Evolutionary conservation across 2,329 filamentous ascomycete genomes (phyloP).

Genomic region (Sclerotiophoma versabilis): DNA sequence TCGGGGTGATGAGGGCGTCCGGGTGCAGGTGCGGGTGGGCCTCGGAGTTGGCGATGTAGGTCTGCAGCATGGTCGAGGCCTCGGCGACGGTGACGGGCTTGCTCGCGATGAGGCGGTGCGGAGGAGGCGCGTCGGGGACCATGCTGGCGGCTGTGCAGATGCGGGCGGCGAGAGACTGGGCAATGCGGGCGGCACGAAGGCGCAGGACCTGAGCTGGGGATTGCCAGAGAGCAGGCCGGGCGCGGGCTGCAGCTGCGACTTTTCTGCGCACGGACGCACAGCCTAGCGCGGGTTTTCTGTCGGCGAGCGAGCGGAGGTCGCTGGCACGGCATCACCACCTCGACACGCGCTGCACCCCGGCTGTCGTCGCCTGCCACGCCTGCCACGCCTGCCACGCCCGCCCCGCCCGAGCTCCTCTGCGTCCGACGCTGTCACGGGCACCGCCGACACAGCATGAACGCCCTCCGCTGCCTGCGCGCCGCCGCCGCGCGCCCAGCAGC

Average conservation of each 20-base stretch:
- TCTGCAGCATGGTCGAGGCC: slow-evolving; percentile 48
- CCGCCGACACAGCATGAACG: slow-evolving; percentile 39
- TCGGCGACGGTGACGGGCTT: slow-evolving; percentile 39
- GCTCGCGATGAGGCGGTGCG: slow-evolving; percentile 43
- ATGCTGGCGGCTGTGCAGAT: slow-evolving; percentile 29
- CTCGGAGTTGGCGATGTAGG: slow-evolving; percentile 52
- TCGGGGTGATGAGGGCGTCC: slow-evolving; percentile 54
- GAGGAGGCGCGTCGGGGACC: slow-evolving; percentile 47
- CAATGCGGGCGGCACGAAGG: too few species aligned
- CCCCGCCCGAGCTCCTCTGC: too few species aligned
- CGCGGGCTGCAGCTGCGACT: slow-evolving; percentile 16
- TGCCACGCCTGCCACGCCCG: too few species aligned
- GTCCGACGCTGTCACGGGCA: background rate
- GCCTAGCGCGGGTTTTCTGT: slow-evolving; percentile 18
- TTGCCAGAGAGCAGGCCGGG: too few species aligned
- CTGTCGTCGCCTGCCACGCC: background rate
- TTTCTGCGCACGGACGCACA: slow-evolving; percentile 41
- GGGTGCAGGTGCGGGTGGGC: slow-evolving; percentile 57
- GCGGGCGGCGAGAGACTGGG: background rate
- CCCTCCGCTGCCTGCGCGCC: slow-evolving; percentile 40
- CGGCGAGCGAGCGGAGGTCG: slow-evolving; percentile 24
- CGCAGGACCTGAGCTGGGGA: too few species aligned
- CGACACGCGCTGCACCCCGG: background rate
- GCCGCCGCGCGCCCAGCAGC: slow-evolving; percentile 31
- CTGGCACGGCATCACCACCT: background rate